phyloP scores from a whole-genome alignment of 2,329 filamentous ascomycete species.

The Cercospora nicotianae region DNA sequence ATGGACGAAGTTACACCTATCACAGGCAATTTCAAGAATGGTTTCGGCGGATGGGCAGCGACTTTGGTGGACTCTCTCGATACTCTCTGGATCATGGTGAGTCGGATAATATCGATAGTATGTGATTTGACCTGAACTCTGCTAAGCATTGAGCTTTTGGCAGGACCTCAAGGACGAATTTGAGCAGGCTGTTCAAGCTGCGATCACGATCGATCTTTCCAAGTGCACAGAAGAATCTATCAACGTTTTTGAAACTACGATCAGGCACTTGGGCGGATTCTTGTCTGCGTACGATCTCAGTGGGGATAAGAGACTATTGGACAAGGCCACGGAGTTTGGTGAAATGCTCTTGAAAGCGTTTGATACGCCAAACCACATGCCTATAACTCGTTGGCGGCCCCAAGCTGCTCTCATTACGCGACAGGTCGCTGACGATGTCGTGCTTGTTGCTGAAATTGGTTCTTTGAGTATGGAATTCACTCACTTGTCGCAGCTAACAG shows the following conservation, averaged over 20 bases:
- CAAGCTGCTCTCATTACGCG: slow-evolving; percentile 41
- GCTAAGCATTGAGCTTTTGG: slow-evolving; percentile 47
- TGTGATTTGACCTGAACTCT: slow-evolving; percentile 39
- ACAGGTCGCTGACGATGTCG: slow-evolving; percentile 44
- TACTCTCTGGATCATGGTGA: slow-evolving; percentile 18
- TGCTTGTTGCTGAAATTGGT: slow-evolving; percentile 50
- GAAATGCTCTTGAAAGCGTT: slow-evolving; percentile 51
- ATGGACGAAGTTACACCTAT: slow-evolving; percentile 51
- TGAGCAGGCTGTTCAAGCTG: slow-evolving; percentile 46
- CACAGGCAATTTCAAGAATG: slow-evolving; percentile 42
- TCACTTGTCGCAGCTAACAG: slow-evolving; percentile 47
- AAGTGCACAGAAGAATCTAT: slow-evolving; percentile 41
- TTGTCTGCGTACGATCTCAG: slow-evolving; percentile 41
- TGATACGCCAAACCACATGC: slow-evolving; percentile 49
- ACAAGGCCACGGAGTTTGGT: slow-evolving; percentile 42
- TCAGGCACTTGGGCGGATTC: slow-evolving; percentile 44
- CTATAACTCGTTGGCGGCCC: slow-evolving; percentile 49
- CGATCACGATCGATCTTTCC: slow-evolving; percentile 47
- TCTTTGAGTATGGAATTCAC: slow-evolving; percentile 52
- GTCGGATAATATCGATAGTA: slow-evolving; percentile 35
- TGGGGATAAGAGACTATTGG: slow-evolving; percentile 38
- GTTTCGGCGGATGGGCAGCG: slow-evolving; percentile 52
- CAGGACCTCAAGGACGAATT: slow-evolving; percentile 49
- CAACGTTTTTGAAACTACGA: slow-evolving; percentile 54
- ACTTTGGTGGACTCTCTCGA: slow-evolving; percentile 40